Evolutionary conservation across 495 filamentous ascomycete species (phyloP), one percentile per base, ranked within the genome.

Genomic region (Cercophora scortea): DNA sequence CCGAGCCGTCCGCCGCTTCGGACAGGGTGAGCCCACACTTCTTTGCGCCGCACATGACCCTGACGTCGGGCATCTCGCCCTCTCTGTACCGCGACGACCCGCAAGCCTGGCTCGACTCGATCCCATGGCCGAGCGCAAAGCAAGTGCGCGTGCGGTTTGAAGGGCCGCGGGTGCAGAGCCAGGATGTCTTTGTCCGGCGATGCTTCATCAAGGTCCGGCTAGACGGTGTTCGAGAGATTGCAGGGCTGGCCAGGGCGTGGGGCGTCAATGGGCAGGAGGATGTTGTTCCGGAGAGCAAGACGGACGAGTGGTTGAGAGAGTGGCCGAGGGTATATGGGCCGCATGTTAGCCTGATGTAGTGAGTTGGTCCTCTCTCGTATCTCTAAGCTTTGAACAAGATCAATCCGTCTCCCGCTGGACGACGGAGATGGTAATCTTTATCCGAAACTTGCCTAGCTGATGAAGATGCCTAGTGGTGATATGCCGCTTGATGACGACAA

Each of bases 301-400:
- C 61, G 53, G 35, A 56, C 49, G 50, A 49, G 50, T 64, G 61
- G 64, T 35, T 66, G 46, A 44, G 43, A n/a, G 32, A 40, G 42
- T 68, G 65, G 65, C 13, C 46, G 19, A 13, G 32, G 43, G 59
- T 32, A 17, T 68, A 50, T 53, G 63, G 57, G 33, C 60, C 62
- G 40, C 65, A 68, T 51, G 47, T 68, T 32, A 65, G 62, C 50
- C 47, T 68, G 54, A 57, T 64, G 45, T 68, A 68, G 64, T 67
- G 49, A 55, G 64, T 63, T 63, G 8, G 16, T 43, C 7, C 18
- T 15, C 45, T 34, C 1, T 42, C 43, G 33, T n/a, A 16, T 50
- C 10, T n/a, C 13, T 43, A n/a, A n/a, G 42, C 4, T 8, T 13
- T 19, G 3, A 12, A 41, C 8, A 34, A 13, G 45, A 6, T 34